Evolutionary conservation across 371 early-diverging fungal genomes (phyloP), one percentile per base, ranked within the genome.

Genomic region (Mucor irregularis): DNA sequence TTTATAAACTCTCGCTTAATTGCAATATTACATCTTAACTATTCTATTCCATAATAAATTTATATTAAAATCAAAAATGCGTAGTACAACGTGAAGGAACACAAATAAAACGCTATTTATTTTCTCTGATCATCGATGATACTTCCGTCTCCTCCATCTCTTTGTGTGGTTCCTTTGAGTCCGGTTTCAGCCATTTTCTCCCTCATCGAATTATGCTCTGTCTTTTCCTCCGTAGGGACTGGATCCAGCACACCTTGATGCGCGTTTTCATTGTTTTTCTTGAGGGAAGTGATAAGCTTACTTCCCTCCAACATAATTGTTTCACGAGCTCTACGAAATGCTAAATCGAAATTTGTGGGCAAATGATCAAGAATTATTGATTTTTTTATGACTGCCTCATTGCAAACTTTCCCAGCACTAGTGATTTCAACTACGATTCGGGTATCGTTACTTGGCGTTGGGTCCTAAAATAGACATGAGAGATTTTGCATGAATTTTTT

Each of bases 361-460:
- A 79, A 52, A 60, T 79, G 80, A 44, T 79, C 80, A 10, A 76
- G 46, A n/a, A 79, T 37, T 25, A 76, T 76, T 4, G 74, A 74
- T 13, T 68, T 61, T 24, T 69, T 59, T 14, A 79, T 58, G 14
- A 79, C 72, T 1, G 76, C 48, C 46, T 79, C 80, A 16, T 65
- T 61, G 2, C 69, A 80, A 5, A 76, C 80, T 25, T 62, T 65
- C 0, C 19, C 30, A 30, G 73, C 62, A 28, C 53, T 65, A 37
- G 76, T 70, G 28, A 71, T 57, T 64, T 80, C 80, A 16, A 76
- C 62, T 0, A 73, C 71, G 45, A 80, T 76, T 5, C 80, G 69
- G 0, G 74, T 74, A 29, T 74, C 69, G 49, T 80, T 76, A 37
- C 59, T 62, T 3, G 73, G 74, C 11, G 64, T 70, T 24, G 76